Conservation (phyloP, 768 basidiomycete genomes). For the Krasilnikovozyma curviuscula region DNA sequence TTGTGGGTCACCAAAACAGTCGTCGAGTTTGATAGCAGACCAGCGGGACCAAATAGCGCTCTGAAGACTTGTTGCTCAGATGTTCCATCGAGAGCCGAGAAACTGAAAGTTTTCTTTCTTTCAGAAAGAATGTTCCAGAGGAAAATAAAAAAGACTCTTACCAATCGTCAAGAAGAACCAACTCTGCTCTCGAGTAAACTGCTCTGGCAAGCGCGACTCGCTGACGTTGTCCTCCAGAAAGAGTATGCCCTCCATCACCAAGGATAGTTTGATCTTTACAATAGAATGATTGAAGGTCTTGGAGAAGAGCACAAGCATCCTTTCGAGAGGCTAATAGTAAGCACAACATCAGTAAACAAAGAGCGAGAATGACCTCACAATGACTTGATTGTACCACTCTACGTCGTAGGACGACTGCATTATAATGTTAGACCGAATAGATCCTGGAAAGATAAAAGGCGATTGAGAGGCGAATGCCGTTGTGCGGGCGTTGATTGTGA, state of each 20-base stretch:
- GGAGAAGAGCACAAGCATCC: too few relatives aligned
- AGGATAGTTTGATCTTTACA: neutral
- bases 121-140: too few relatives aligned
- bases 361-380: too few relatives aligned
- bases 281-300: too few relatives aligned
- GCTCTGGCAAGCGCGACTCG: constrained; percentile 14
- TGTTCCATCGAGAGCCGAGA: constrained; percentile 17
- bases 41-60: constrained; percentile 12
- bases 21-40: constrained; percentile 4
- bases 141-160: too few relatives aligned
- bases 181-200: constrained; percentile 13
- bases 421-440: neutral
- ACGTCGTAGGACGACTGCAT: neutral
- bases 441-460: constrained; percentile 3
- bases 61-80: constrained; percentile 15
- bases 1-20: too few relatives aligned
- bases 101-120: too few relatives aligned
- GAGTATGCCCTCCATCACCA: neutral
- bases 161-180: constrained; percentile 17
- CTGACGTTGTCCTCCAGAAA: constrained; percentile 1
- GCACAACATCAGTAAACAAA: too few relatives aligned
- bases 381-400: neutral
- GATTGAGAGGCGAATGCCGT: constrained; percentile 1
- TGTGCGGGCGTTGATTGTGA: neutral
- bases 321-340: neutral